These are phyloP conservation scores for Hymenoscyphus fraxineus DNA, from an alignment of 2,329 filamentous ascomycete species.

Conservation along the genomic window DNA sequence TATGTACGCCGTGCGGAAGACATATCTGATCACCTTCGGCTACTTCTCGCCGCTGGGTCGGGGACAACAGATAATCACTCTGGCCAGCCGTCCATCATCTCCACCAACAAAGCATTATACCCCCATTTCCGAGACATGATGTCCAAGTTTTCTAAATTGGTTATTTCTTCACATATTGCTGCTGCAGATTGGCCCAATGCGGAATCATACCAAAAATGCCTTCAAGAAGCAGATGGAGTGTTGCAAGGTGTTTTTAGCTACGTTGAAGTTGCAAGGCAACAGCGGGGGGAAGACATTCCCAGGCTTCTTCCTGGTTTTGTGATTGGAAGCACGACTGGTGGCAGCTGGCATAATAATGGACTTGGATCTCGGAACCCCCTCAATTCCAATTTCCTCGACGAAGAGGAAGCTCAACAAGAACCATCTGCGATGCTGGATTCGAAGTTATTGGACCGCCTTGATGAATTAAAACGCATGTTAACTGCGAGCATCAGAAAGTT, in stretches of 20 bases:
- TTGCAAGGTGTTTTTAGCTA: slow-evolving; percentile 92
- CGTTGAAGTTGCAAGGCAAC: slow-evolving; percentile 89
- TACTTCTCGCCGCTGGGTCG: slow-evolving; percentile 91
- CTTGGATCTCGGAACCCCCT: slow-evolving; percentile 64
- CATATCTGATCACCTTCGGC: slow-evolving; percentile 90
- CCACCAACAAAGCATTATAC: slow-evolving; percentile 93
- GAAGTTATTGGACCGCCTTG: slow-evolving; percentile 74
- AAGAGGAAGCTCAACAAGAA: slow-evolving; percentile 69
- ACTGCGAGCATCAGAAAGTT: slow-evolving; percentile 82
- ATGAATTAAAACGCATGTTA: slow-evolving; percentile 80
- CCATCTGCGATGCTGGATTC: slow-evolving; percentile 72
- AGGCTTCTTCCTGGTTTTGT: slow-evolving; percentile 93
- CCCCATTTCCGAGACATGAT: slow-evolving; percentile 99
- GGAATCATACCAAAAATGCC: slow-evolving; percentile 89
- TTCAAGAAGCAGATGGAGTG: slow-evolving; percentile 96
- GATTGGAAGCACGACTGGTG: slow-evolving; percentile 75
- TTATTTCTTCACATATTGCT: slow-evolving; percentile 95
- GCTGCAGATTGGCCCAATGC: slow-evolving; percentile 92
- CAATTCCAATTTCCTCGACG: slow-evolving; percentile 81
- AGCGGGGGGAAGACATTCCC: slow-evolving; percentile 87
- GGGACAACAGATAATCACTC: slow-evolving; percentile 98
- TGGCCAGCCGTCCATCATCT: slow-evolving; percentile 98
- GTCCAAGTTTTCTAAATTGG: slow-evolving; percentile 99
- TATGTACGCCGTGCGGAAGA: slow-evolving; percentile 95
- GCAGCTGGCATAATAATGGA: slow-evolving; percentile 79